A percentile compares a stretch with the other conserved stretches of the same genome.
phyloP scores from a whole-genome alignment of 2,329 filamentous ascomycete genomes.

The Sporothrix mexicana region DNA sequence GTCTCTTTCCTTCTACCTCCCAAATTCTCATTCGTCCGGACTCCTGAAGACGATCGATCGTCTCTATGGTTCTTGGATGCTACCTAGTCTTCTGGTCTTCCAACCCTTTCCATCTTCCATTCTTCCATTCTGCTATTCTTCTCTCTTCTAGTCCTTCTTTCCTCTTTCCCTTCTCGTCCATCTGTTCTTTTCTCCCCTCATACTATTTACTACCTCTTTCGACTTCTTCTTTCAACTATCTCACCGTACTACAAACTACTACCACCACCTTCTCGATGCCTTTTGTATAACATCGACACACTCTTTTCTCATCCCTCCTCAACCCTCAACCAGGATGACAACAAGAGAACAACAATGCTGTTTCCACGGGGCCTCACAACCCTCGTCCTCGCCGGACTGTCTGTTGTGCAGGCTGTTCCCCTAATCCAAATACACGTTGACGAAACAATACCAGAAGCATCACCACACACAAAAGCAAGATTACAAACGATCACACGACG shows the following conservation, averaged over 20 bases:
- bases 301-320: background rate
- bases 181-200: background rate
- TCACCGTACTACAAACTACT: background rate
- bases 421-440: background rate
- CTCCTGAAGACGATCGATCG: conserved; percentile 1
- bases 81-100: too few relatives aligned
- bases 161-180: background rate
- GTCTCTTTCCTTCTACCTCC: background rate
- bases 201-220: background rate
- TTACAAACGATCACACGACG: background rate
- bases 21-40: background rate
- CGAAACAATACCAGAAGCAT: background rate
- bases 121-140: too few relatives aligned
- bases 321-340: conserved; percentile 37
- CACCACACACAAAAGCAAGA: background rate
- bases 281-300: background rate
- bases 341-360: conserved; percentile 39
- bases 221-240: background rate
- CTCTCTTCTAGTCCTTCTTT: background rate
- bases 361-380: conserved; percentile 38
- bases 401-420: conserved; percentile 21
- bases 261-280: background rate
- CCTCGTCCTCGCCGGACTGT: conserved; percentile 38
- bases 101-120: background rate
- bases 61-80: background rate